Evolutionary conservation across 1,139 yeast genomes (phyloP), one percentile per base, ranked within the genome.

Genomic region (Sugiyamaella neomexicana): DNA sequence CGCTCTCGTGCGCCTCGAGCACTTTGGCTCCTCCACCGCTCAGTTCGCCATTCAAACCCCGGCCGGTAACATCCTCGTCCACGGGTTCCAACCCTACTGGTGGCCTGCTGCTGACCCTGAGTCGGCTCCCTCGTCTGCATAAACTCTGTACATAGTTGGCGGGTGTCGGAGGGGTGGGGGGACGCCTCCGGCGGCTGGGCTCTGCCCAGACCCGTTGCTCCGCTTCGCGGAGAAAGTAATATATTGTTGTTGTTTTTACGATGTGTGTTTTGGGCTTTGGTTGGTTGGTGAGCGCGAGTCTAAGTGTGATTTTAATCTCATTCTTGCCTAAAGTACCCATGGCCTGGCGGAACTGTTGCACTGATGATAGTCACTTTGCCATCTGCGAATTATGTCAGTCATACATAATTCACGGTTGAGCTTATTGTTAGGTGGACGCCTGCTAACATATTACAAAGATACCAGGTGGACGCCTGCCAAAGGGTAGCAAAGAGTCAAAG

Each of bases 1-100:
- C 32, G 86, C 87, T 7, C 71, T 84, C 56, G 77, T 81, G 38
- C 75, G 77, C 32, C 69, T 81, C 53, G 79, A 75, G 37, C 80
- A 76, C 51, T 73, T 78, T 57, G 74, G 73, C 40, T 67, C 70
- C 27, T 69, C 70, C 1, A 63, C 63, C 4, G 63, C 68, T 7
- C 55, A 60, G 46, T 73, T 72, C 55, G 66, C 63, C 48, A 55
- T 74, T 25, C 68, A 68, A 47, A 43, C 66, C 1, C 68, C 70
- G 5, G 62, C 64, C 5, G 64, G 65, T 1, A 54, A 58, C 16
- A 56, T 76, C 29, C 80, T 79, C 0, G 68, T 82, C 13, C 78
- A 76, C 59, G 84, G 80, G 0, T 75, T 71, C 56, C 71, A 73
- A 27, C 89, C 90, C 0, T 81, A 77, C 48, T 83, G 88, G 88